Base-by-base conservation (phyloP, 257 asterid genomes). In the Prunella vulgaris region DNA sequence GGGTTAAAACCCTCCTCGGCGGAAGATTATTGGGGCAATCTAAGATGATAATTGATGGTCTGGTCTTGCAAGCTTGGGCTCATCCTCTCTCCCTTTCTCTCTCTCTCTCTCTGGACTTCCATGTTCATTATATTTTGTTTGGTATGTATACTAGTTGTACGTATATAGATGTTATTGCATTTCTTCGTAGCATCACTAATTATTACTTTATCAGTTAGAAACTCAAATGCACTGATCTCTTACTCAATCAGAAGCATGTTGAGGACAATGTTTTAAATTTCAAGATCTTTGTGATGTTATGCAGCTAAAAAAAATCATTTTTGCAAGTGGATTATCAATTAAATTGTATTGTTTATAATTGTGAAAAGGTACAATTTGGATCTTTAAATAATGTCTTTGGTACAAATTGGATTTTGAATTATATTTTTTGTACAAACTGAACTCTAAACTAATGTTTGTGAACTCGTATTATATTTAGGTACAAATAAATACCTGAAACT, bases 101-200 rank as follows among this genome's bases (percentile, higher is more conserved):
- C n/a, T n/a, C n/a, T n/a, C 13, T 28, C 0, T 71, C 33, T 5
- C 51, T 60, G 5, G 48, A 53, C 66, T 49, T 44, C 7, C n/a
- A 3, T 61, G 17, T 56, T 33, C 33, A 20, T 57, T 14, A 49
- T 21, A 17, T 24, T 46, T 14, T 38, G 22, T 65, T 22, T 30
- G 17, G 76, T 76, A 42, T 70, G 38, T 74, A 53, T 57, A 15
- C 64, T 3, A 32, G 32, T 20, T 66, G 48, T 66, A 77, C n/a
- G 59, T 42, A 56, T n/a, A n/a, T 68, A 32, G 72, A 64, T 54
- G 62, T 53, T 44, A 48, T 28, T 32, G 57, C 38, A 69, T 32
- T 74, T 15, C 58, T 59, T 22, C 70, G 5, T 5, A 10, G 57
- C 20, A 38, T 60, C 61, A n/a, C 27, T 60, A 18, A 37, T 51